Percentiles rank a stretch among this genome's conserved stretches.
Conservation (phyloP, 2,329 filamentous ascomycete genomes). For the Lecanosticta acicola region DNA sequence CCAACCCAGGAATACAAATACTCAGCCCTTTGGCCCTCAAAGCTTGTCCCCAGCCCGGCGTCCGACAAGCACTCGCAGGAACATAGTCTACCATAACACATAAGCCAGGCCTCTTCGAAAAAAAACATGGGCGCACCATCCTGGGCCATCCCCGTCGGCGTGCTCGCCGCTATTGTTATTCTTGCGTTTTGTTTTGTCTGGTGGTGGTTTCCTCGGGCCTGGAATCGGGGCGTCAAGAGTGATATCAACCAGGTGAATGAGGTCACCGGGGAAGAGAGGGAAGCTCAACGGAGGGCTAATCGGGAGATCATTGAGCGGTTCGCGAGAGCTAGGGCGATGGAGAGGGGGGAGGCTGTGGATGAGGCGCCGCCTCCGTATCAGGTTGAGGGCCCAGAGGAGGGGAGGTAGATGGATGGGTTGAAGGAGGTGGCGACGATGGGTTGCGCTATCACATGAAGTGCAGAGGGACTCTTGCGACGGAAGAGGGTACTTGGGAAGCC, state of each 20-base stretch:
- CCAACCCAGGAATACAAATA: no score
- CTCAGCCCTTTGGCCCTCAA: no score
- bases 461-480: no score
- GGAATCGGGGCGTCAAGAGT: constrained; percentile 18
- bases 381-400: no score
- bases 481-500: no score
- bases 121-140: constrained; percentile 16
- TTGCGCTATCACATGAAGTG: no score
- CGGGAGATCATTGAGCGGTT: constrained; percentile 18
- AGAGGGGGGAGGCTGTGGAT: constrained; percentile 14
- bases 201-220: constrained; percentile 28
- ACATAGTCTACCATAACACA: no score
- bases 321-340: constrained; percentile 12
- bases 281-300: constrained; percentile 12
- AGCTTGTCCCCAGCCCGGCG: no score
- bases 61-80: no score
- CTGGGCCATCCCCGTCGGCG: constrained; percentile 26
- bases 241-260: constrained; percentile 18
- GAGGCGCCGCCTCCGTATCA: neutral
- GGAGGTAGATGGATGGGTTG: no score
- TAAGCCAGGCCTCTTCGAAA: no score
- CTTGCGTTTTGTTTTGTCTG: constrained; percentile 24
- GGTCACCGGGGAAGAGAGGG: constrained; percentile 10
- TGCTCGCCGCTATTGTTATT: constrained; percentile 22
- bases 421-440: no score